Base-by-base conservation (phyloP, 179 eudicot species). In the Vitellaria paradoxa region DNA sequence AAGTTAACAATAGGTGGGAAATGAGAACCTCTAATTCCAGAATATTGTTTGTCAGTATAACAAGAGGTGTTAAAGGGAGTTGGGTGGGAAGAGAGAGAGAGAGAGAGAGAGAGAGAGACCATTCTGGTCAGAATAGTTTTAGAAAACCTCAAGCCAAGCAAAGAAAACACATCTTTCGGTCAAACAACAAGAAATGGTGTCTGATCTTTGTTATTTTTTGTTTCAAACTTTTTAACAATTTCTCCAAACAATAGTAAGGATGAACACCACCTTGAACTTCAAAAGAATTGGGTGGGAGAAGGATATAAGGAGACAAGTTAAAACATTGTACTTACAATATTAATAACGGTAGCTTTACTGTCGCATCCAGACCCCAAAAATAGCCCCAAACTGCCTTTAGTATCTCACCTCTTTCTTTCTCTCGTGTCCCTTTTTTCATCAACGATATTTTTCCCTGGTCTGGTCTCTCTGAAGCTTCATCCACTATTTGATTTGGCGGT, bases 351-450 rank as follows among this genome's bases (percentile, higher is more conserved):
- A 91, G 76, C 78, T 84, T 89, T 78, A 94, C 69, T 78, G 97
- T 63, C 74, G 93, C 91, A 90, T 92, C 92, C 86, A 94, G 82
- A 79, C 92, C 85, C 86, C 87, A 55, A 84, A 94, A 86, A 84
- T 83, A 88, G 84, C 85, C 61, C 87, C 86, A 83, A 65, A 80
- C 89, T 45, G 85, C 85, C 85, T 86, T 91, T 68, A 88, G 74
- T 76, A 86, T 73, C 74, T 78, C 82, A 68, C 82, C 78, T 84
- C 89, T 83, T 83, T 84, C 87, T 81, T 78, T 80, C 47, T 77
- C 56, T 68, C 79, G 86, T 23, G 72, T 69, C 37, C 65, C 78
- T 61, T 81, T 80, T 50, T 85, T 70, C 66, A 76, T 76, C 73
- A 76, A 84, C 47, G 80, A 79, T 50, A 72, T 76, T 74, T 80